A percentile compares a stretch with the other conserved stretches of the same genome.
These are phyloP conservation scores for Micromonas pusilla DNA, from an alignment of 139 green algal species.

Conservation along the genomic window DNA sequence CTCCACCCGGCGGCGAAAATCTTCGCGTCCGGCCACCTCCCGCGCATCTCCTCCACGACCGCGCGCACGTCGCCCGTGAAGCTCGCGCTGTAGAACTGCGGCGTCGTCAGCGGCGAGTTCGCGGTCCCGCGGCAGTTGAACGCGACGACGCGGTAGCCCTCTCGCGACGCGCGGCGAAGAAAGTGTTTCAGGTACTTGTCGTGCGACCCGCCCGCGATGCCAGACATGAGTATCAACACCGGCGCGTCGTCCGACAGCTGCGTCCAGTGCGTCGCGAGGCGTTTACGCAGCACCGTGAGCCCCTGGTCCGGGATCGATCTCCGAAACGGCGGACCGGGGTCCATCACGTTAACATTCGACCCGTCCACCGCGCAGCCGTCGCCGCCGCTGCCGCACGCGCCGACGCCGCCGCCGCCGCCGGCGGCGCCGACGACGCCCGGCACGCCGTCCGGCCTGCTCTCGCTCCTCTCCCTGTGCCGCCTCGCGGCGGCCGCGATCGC, in stretches of 20 bases:
- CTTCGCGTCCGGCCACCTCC: conserved; percentile 4
- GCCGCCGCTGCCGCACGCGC: background rate
- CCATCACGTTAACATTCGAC: background rate
- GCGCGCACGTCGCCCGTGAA: conserved; percentile 19
- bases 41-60: conserved; percentile 8
- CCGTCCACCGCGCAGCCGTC: background rate
- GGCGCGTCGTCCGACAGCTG: conserved; percentile 18
- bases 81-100: conserved; percentile 29
- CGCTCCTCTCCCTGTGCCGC: background rate
- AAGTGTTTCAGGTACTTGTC: conserved; percentile 33
- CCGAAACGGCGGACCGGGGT: background rate
- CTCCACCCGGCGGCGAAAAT: conserved; percentile 26
- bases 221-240: conserved; percentile 20
- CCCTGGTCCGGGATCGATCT: background rate
- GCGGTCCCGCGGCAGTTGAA: conserved; percentile 26
- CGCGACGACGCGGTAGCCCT: conserved; percentile 11
- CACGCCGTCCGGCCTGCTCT: background rate
- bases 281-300: background rate
- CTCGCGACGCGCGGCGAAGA: background rate
- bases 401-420: background rate
- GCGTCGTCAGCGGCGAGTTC: conserved; percentile 19
- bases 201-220: conserved; percentile 24
- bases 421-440: background rate
- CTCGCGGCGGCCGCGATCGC: background rate
- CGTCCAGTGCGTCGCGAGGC: background rate